A percentile compares a stretch with the other conserved stretches of the same genome.
phyloP scores from a whole-genome alignment of 1,284 basidiomycete species.

The Rhodotorula sp. region DNA sequence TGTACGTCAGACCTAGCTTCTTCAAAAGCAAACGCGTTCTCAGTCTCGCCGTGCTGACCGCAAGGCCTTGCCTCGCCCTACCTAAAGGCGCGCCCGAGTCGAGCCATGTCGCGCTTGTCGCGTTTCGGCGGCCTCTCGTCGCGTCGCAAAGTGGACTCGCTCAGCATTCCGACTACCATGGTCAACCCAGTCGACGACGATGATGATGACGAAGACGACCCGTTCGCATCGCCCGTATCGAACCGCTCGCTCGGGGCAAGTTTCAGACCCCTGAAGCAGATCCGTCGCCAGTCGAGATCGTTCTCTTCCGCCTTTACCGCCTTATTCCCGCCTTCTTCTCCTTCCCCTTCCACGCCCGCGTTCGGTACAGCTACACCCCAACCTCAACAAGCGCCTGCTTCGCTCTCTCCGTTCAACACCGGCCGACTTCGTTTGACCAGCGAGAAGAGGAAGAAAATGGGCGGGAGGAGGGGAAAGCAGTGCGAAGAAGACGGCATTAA shows the following conservation, averaged over 20 bases:
- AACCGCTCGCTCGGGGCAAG: neutral
- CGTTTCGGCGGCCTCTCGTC: neutral
- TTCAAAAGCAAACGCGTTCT: neutral
- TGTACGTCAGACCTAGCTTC: neutral
- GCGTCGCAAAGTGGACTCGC: neutral
- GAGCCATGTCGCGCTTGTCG: too few species aligned
- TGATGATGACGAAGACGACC: too few species aligned
- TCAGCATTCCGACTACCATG: too few species aligned
- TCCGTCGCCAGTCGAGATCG: conserved; percentile 5
- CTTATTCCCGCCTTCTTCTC: neutral
- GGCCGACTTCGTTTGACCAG: neutral
- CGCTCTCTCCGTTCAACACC: neutral
- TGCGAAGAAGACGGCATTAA: neutral
- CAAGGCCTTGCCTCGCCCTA: too few species aligned
- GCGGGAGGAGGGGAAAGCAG: too few species aligned
- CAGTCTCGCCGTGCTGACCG: too few species aligned
- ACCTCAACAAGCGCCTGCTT: too few species aligned
- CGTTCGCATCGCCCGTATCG: neutral
- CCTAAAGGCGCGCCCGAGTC: too few species aligned
- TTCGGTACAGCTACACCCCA: too few species aligned
- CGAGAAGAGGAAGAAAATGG: neutral
- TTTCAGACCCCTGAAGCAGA: conserved; percentile 3
- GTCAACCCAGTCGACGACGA: too few species aligned
- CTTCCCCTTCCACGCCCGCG: neutral
- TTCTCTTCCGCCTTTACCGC: conserved; percentile 8